Percentiles rank a stretch among this genome's conserved stretches.
Conservation (phyloP, 441 rosid genomes). For the Gossypium schwendimanii region DNA sequence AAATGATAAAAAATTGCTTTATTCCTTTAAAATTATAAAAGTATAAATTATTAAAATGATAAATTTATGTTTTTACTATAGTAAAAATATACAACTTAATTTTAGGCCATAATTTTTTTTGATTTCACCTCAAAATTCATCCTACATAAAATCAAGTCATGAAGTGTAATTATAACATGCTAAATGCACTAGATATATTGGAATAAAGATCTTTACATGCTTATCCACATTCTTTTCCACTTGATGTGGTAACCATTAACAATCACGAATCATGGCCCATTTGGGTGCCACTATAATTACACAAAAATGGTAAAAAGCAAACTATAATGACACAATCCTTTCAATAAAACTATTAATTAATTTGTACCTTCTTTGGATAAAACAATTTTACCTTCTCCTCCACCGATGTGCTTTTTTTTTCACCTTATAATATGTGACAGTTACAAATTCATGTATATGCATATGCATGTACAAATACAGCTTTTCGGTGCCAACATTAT, state of each 20-base stretch:
- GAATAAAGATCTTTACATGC: background rate
- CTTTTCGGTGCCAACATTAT: background rate
- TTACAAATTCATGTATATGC: background rate
- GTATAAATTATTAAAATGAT: too few relatives aligned
- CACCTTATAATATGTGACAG: background rate
- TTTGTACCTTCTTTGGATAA: background rate
- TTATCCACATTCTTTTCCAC: conserved; percentile 21
- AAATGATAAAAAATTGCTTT: too few relatives aligned
- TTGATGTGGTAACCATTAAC: conserved; percentile 21
- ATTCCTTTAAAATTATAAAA: too few relatives aligned
- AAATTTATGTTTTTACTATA: too few relatives aligned
- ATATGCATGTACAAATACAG: background rate
- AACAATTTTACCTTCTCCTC: background rate
- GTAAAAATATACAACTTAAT: too few relatives aligned
- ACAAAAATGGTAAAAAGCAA: background rate
- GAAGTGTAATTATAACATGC: too few relatives aligned
- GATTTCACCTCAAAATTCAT: too few relatives aligned
- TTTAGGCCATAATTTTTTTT: accelerated
- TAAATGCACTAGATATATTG: background rate
- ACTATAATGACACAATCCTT: background rate
- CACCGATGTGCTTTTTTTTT: conserved; percentile 13
- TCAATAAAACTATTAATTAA: background rate
- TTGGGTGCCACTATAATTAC: conserved; percentile 14
- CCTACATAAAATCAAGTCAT: too few relatives aligned
- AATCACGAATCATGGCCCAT: conserved; percentile 8